A percentile compares a stretch with the other conserved stretches of the same genome.
phyloP scores from a whole-genome alignment of 2,329 filamentous ascomycete genomes.

The Pseudocercospora macadamiae region DNA sequence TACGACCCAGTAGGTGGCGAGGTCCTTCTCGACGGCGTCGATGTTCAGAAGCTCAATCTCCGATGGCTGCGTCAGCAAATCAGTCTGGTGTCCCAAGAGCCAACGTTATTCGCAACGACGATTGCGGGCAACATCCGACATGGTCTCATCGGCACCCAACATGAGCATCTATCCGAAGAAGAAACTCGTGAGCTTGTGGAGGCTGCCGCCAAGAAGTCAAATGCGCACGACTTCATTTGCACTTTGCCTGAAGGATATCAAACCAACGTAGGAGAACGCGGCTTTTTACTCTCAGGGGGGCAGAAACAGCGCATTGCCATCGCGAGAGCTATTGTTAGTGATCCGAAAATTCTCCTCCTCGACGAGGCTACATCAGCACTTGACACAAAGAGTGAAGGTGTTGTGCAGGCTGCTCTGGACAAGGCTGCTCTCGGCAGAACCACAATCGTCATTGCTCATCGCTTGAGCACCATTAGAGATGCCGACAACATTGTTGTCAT shows the following conservation, averaged over 20 bases:
- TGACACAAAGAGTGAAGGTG: constrained; percentile 91
- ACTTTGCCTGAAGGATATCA: constrained; percentile 84
- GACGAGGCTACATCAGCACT: constrained; percentile 94
- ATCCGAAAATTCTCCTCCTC: constrained; percentile 87
- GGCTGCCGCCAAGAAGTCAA: constrained; percentile 84
- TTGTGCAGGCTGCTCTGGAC: constrained; percentile 91
- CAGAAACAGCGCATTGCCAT: constrained; percentile 96
- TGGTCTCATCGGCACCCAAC: constrained; percentile 81
- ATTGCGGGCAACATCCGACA: constrained; percentile 91
- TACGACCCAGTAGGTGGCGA: constrained; percentile 84
- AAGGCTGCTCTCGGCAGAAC: constrained; percentile 83
- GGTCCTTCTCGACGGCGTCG: constrained; percentile 79
- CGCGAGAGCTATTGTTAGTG: constrained; percentile 83
- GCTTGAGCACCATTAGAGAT: constrained; percentile 89
- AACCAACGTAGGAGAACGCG: constrained; percentile 92
- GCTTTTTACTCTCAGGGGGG: constrained; percentile 88
- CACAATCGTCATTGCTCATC: constrained; percentile 94
- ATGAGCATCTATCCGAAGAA: constrained; percentile 69
- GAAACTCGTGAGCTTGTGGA: constrained; percentile 71
- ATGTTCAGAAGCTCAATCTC: constrained; percentile 80
- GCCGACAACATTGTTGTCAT: constrained; percentile 97
- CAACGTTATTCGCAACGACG: constrained; percentile 83
- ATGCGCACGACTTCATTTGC: constrained; percentile 89
- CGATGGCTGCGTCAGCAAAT: constrained; percentile 92
- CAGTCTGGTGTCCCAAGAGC: constrained; percentile 89